Conservation (phyloP, 164 flowering plant species). For the Saururus chinensis region DNA sequence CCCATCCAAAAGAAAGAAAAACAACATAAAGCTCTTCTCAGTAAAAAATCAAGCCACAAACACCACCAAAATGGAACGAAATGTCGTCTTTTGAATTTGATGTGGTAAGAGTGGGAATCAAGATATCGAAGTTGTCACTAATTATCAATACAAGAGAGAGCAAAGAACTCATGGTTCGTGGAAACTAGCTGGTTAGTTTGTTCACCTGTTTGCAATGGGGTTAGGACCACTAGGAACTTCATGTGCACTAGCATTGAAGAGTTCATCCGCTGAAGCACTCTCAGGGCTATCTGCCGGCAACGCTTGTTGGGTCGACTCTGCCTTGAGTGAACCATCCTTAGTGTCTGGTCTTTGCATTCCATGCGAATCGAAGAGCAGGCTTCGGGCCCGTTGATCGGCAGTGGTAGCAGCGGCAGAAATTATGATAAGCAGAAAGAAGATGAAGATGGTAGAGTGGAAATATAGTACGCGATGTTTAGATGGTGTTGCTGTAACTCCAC, state of each 20-base stretch:
- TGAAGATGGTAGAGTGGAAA: neutral
- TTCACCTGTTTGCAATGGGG: slow-evolving; percentile 45
- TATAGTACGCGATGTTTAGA: neutral
- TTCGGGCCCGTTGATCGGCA: neutral
- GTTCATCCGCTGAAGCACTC: neutral
- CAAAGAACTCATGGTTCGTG: neutral
- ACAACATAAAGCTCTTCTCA: neutral
- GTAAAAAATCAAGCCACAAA: neutral
- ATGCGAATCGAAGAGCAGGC: slow-evolving; percentile 3
- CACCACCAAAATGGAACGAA: neutral
- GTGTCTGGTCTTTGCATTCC: neutral
- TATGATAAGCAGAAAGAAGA: slow-evolving; percentile 4
- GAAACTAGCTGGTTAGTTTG: neutral
- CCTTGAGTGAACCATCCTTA: neutral
- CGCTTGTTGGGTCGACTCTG: neutral
- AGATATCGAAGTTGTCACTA: neutral
- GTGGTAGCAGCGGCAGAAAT: neutral
- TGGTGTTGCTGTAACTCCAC: slow-evolving; percentile 1
- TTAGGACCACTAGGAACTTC: slow-evolving; percentile 91
- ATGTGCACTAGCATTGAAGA: slow-evolving; percentile 44
- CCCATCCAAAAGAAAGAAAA: neutral
- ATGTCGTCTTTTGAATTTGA: too few relatives aligned
- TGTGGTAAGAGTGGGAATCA: too few relatives aligned
- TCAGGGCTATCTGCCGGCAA: neutral
- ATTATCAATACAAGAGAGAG: neutral